A percentile compares a stretch with the other conserved stretches of the same genome.
These are phyloP conservation scores for Monilinia vaccinii-corymbosi DNA, from an alignment of 2,329 filamentous ascomycete species.

Conservation along the genomic window DNA sequence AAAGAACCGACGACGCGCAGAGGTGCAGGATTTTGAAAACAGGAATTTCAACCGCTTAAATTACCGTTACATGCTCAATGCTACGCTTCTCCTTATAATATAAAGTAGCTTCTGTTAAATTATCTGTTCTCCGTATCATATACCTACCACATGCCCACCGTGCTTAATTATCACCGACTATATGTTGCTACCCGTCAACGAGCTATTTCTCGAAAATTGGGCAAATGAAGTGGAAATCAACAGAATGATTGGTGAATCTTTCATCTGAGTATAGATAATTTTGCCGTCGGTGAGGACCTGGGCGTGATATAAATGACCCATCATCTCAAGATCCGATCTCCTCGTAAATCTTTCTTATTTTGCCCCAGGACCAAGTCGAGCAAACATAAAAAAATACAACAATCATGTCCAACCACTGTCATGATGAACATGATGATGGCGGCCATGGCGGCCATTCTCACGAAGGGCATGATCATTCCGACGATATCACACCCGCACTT, in stretches of 20 bases:
- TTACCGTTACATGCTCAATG: not conserved
- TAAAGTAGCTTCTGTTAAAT: not conserved
- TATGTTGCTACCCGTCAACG: not conserved
- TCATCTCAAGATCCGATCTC: not conserved
- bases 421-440: constrained; percentile 36
- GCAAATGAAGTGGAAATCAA: not conserved
- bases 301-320: not conserved
- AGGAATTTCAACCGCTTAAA: not conserved
- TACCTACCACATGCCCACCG: not conserved
- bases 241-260: constrained; percentile 1
- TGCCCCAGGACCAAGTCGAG: not conserved
- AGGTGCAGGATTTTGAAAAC: constrained; percentile 24
- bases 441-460: constrained; percentile 42
- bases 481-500: constrained; percentile 85
- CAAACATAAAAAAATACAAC: not conserved
- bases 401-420: constrained; percentile 36
- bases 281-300: not conserved
- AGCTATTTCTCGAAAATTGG: not conserved
- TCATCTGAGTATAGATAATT: not conserved
- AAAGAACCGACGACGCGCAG: constrained; percentile 37
- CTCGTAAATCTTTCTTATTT: not conserved
- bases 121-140: not conserved
- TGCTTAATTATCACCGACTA: not conserved
- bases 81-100: too few species aligned
- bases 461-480: constrained; percentile 78